Percentiles rank a stretch among this genome's conserved stretches.
phyloP scores from a whole-genome alignment of 177 flowering plant species.

The Vitis hybrid region DNA sequence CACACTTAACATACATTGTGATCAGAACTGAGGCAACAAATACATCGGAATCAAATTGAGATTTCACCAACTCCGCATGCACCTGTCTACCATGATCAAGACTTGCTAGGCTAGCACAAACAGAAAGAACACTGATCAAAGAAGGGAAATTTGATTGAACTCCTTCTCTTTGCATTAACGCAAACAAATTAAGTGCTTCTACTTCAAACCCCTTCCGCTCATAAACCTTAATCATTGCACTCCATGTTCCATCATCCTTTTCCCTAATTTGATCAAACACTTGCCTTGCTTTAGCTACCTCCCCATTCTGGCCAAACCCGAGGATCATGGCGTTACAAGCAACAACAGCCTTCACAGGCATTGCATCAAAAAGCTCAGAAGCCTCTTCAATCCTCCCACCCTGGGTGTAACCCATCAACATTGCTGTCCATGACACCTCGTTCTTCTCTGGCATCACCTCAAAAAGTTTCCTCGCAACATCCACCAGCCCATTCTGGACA shows the following conservation, averaged over 20 bases:
- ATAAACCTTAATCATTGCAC: slow-evolving; percentile 47
- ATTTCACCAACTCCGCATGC: slow-evolving; percentile 38
- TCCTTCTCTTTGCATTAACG: slow-evolving; percentile 37
- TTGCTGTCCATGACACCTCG: slow-evolving; percentile 51
- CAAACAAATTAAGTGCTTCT: slow-evolving; percentile 41
- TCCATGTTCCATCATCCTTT: slow-evolving; percentile 49
- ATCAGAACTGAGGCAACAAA: slow-evolving; percentile 41
- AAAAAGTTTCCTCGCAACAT: slow-evolving; percentile 54
- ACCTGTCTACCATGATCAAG: slow-evolving; percentile 49
- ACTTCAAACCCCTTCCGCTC: slow-evolving; percentile 43
- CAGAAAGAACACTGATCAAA: slow-evolving; percentile 42
- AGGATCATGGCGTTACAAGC: slow-evolving; percentile 48
- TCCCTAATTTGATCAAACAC: slow-evolving; percentile 36
- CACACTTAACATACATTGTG: slow-evolving; percentile 49
- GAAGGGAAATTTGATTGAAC: slow-evolving; percentile 37
- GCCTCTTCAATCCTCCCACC: slow-evolving; percentile 47
- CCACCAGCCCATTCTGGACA: slow-evolving; percentile 33
- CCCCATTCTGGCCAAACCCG: slow-evolving; percentile 37
- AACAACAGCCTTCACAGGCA: slow-evolving; percentile 38
- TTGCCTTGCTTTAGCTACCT: slow-evolving; percentile 35
- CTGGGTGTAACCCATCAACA: slow-evolving; percentile 44
- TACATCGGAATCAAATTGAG: slow-evolving; percentile 35
- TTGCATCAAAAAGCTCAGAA: slow-evolving; percentile 34
- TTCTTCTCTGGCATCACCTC: slow-evolving; percentile 62
- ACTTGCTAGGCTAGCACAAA: slow-evolving; percentile 47